Conservation (phyloP, 2,329 filamentous ascomycete genomes). For the Hirsutella rhossiliensis region DNA sequence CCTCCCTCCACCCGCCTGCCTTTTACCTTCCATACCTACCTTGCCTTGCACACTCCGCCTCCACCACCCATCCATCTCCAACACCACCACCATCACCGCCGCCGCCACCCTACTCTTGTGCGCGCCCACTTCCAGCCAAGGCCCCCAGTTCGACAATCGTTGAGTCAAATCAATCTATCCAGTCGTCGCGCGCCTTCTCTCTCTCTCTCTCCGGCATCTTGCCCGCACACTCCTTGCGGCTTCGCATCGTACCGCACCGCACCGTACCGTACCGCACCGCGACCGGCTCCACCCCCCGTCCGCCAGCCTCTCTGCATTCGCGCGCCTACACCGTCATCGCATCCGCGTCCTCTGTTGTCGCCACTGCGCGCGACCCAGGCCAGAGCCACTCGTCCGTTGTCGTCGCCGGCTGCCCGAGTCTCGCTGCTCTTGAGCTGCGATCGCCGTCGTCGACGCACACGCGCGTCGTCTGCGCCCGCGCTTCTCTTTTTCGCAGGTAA, state of each 20-base stretch:
- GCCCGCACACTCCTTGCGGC: neutral
- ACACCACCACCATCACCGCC: neutral
- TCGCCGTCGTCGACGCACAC: constrained; percentile 6
- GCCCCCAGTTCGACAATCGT: neutral
- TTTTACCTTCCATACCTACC: neutral
- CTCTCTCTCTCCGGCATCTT: neutral
- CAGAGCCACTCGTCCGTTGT: neutral
- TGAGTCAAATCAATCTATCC: neutral
- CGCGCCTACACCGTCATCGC: neutral
- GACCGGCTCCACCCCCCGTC: neutral
- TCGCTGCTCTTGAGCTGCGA: constrained; percentile 4
- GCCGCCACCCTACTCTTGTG: neutral
- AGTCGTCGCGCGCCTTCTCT: neutral
- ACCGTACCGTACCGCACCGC: neutral
- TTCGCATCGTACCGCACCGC: neutral
- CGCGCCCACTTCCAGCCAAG: neutral
- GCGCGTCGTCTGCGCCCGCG: constrained; percentile 6
- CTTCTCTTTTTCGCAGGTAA: neutral
- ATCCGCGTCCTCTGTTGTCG: neutral
- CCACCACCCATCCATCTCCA: neutral
- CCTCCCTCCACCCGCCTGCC: neutral
- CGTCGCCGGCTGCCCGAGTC: neutral
- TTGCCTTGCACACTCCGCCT: neutral
- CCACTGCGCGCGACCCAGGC: constrained; percentile 2
- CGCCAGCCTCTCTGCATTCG: neutral